These are phyloP conservation scores for Cyclotella choctawhatcheeana DNA, from an alignment of 108 stramenopile genomes.

Conservation along the genomic window DNA sequence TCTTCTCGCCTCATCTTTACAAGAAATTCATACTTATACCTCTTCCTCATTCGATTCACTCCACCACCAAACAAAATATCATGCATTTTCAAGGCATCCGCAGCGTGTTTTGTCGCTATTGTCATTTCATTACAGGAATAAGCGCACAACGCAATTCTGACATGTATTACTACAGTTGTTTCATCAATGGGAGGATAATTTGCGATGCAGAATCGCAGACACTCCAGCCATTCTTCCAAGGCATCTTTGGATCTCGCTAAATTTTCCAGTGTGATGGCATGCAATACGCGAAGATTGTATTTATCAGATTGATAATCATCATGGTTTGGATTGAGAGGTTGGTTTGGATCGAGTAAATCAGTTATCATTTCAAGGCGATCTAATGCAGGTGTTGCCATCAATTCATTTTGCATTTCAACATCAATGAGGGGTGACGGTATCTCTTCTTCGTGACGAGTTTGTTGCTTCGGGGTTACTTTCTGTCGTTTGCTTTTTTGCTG, in stretches of 20 bases:
- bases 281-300: constrained; percentile 70
- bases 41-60: constrained; percentile 54
- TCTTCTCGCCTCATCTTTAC: not conserved
- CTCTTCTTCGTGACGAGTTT: constrained; percentile 18
- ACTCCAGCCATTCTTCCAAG: constrained; percentile 62
- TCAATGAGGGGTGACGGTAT: constrained; percentile 71
- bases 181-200: constrained; percentile 76
- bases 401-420: constrained; percentile 72
- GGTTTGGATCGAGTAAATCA: constrained; percentile 54
- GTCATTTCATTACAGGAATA: constrained; percentile 35
- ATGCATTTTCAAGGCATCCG: constrained; percentile 62
- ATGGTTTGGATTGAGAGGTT: constrained; percentile 22
- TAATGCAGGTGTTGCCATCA: constrained; percentile 71
- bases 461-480: not conserved
- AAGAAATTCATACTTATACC: constrained; percentile 64
- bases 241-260: constrained; percentile 59
- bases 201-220: constrained; percentile 58
- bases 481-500: not conserved
- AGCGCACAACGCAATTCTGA: constrained; percentile 71
- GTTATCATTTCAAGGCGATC: constrained; percentile 71
- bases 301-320: constrained; percentile 73
- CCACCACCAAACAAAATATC: constrained; percentile 77
- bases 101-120: constrained; percentile 58
- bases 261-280: constrained; percentile 73
- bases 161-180: constrained; percentile 57